Percentiles rank a stretch among this genome's conserved stretches.
Conservation (phyloP, 306 rosid genomes). For the Lathyrus sativus region DNA sequence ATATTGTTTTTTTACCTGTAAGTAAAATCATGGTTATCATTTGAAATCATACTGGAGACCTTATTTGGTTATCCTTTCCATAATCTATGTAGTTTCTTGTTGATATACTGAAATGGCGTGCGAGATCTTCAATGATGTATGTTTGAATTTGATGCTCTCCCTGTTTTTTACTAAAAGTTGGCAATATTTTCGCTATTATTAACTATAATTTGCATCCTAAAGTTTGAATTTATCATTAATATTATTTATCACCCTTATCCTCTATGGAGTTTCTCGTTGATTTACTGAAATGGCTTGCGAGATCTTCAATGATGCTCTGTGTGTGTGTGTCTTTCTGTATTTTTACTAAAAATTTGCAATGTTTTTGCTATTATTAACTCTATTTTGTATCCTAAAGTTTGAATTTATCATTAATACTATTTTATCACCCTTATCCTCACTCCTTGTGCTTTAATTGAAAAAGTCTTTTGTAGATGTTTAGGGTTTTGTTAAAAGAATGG, state of each 20-base stretch:
- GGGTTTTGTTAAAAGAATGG: conserved; percentile 8
- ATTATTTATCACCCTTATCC: not conserved
- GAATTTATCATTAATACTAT: not conserved
- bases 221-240: not conserved
- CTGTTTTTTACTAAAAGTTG: not conserved
- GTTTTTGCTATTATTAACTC: not conserved
- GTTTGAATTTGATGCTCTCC: not conserved
- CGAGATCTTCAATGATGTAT: not conserved
- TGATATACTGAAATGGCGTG: not conserved
- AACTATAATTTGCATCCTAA: not conserved
- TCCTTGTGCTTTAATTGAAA: not conserved
- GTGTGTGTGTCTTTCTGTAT: no score
- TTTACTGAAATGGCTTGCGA: no score
- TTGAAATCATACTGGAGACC: not conserved
- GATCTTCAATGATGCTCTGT: no score
- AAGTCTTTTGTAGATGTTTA: not conserved
- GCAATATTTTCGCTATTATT: not conserved
- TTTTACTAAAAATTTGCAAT: not conserved
- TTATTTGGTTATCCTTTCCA: not conserved
- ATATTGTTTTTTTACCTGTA: not conserved
- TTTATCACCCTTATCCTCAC: not conserved
- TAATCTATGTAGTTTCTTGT: not conserved
- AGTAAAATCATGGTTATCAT: not conserved
- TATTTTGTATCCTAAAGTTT: not conserved
- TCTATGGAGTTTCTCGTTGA: no score